Percentiles rank a stretch among this genome's conserved stretches.
Conservation (phyloP, 2,329 filamentous ascomycete genomes). For the Conoideocrella luteorostrata region DNA sequence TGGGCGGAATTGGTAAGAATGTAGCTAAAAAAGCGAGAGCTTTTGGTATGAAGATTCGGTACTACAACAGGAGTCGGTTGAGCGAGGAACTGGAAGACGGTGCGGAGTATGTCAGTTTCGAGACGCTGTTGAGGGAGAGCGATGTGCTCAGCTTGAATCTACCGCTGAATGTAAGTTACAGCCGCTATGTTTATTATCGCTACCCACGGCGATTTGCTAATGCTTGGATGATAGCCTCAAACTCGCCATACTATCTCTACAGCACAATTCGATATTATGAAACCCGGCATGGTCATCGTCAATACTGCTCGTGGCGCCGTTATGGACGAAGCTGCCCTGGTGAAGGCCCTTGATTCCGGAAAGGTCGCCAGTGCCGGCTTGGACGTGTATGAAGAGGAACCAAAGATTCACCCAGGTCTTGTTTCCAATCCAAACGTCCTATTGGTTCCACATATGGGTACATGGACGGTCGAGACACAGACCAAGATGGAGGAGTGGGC, state of each 20-base stretch:
- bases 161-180: slow-evolving; percentile 69
- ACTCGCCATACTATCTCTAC: slow-evolving; percentile 72
- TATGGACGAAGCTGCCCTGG: slow-evolving; percentile 75
- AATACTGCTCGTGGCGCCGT: slow-evolving; percentile 81
- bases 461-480: slow-evolving; percentile 64
- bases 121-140: slow-evolving; percentile 61
- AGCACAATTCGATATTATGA: slow-evolving; percentile 69
- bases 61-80: slow-evolving; percentile 64
- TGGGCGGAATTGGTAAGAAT: slow-evolving; percentile 80
- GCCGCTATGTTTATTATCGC: no score
- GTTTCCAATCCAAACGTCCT: slow-evolving; percentile 64
- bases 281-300: slow-evolving; percentile 66
- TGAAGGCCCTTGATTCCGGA: slow-evolving; percentile 63
- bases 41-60: slow-evolving; percentile 70
- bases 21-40: slow-evolving; percentile 66
- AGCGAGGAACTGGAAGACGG: slow-evolving; percentile 47
- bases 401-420: slow-evolving; percentile 66
- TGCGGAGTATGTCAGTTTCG: slow-evolving; percentile 65
- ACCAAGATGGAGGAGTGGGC: slow-evolving; percentile 69
- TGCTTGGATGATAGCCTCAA: slow-evolving; percentile 32
- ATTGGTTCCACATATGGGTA: slow-evolving; percentile 81
- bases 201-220: background rate
- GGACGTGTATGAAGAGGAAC: slow-evolving; percentile 80
- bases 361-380: slow-evolving; percentile 66
- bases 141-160: slow-evolving; percentile 78